Evolutionary conservation across 345 rosid genomes (phyloP), one percentile per base, ranked within the genome.

Genomic region (Syzygium grande): DNA sequence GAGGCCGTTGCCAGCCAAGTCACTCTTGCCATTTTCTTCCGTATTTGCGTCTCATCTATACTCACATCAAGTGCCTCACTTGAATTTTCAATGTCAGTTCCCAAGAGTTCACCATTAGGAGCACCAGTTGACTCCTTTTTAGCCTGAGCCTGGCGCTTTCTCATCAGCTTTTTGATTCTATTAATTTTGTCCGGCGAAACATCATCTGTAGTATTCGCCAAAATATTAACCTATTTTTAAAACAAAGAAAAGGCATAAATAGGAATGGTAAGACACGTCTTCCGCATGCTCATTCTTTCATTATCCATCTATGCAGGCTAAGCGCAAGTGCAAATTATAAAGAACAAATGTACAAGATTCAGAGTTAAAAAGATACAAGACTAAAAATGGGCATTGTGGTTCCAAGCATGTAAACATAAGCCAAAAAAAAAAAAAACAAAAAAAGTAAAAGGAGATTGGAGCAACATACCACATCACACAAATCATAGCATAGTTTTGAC

Each of bases 111-210:
- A 85, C 90, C 93, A 86, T 38, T 87, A 41, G 86, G 12, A 88
- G 52, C 84, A 87, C 87, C 85, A 43, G 89, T n/a, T 25, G 85
- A 84, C 54, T 89, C 88, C 88, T 84, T 89, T 78, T 91, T 88
- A 85, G 86, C 91, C 73, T 92, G 93, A 89, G 84, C 92, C 53
- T 89, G 92, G 86, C 89, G 94, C 94, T 91, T 92, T 86, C 90
- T 93, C 95, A 96, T 90, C 84, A 98, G 88, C 92, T 94, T 95
- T 89, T 96, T 93, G 87, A 98, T 92, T 65, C 90, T 93, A 91
- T 95, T 94, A 84, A 98, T 95, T 89, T 98, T 97, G 89, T 95
- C 93, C 85, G 93, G 92, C 38, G 98, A 94, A 65, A 93, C 95
- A 90, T 90, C 91, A 90, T 95, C 97, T 88, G 97, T 93, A 58